phyloP scores from a whole-genome alignment of 495 filamentous ascomycete species.

The Aspergillus sparsus region DNA sequence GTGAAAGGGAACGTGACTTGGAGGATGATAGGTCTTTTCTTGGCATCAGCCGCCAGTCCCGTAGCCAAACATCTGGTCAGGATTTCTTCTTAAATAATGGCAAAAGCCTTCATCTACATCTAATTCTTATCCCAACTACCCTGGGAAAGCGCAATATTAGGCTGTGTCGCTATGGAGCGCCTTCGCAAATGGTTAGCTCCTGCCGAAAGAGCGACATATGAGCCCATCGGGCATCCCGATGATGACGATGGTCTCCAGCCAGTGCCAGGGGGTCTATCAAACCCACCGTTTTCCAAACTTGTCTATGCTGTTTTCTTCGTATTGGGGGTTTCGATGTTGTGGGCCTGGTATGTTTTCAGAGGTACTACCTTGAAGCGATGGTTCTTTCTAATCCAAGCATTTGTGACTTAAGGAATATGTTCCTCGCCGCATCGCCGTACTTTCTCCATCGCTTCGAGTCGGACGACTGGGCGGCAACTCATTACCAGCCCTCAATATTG shows the following conservation, averaged over 20 bases:
- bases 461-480: slow-evolving; percentile 65
- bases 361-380: background rate
- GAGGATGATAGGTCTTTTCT: background rate
- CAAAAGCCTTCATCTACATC: slow-evolving; percentile 4
- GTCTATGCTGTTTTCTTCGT: slow-evolving; percentile 84
- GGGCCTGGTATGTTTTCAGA: slow-evolving; percentile 75
- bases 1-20: slow-evolving; percentile 16
- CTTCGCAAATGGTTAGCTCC: slow-evolving; percentile 50
- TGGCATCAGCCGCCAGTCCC: background rate
- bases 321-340: slow-evolving; percentile 92
- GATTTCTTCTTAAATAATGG: slow-evolving; percentile 12
- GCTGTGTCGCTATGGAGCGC: slow-evolving; percentile 40
- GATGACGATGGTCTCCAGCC: slow-evolving; percentile 28
- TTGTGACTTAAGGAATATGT: slow-evolving; percentile 77
- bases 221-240: slow-evolving; percentile 52
- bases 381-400: background rate
- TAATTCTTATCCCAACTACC: slow-evolving; percentile 1
- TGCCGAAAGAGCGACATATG: slow-evolving; percentile 48
- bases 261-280: slow-evolving; percentile 11
- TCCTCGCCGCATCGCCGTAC: slow-evolving; percentile 91
- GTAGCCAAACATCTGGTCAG: background rate
- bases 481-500: slow-evolving; percentile 87
- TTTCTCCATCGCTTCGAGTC: slow-evolving; percentile 81
- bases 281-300: slow-evolving; percentile 65
- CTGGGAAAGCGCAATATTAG: background rate